phyloP scores from a whole-genome alignment of 768 basidiomycete species.

The Leccinum broughii region DNA sequence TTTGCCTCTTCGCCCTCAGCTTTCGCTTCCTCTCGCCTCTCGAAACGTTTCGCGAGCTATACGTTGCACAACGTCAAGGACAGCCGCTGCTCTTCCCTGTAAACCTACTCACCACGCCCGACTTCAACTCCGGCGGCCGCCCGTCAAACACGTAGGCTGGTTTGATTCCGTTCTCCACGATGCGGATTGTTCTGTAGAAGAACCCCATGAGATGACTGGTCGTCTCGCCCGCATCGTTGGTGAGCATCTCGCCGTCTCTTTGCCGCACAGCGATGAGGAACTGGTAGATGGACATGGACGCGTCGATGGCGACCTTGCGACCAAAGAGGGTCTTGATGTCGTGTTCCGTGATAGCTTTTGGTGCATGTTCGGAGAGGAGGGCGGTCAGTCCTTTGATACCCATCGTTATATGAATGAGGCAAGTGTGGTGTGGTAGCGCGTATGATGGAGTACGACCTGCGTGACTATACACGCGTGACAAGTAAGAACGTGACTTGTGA shows the following conservation, averaged over 20 bases:
- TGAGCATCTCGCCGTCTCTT: conserved; percentile 94
- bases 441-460: background rate
- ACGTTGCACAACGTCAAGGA: conserved; percentile 2
- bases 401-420: conserved; percentile 42
- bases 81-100: too few relatives aligned
- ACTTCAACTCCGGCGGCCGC: conserved; percentile 96
- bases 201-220: conserved; percentile 99
- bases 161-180: conserved; percentile 98
- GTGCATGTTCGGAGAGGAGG: conserved; percentile 87
- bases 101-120: conserved; percentile 78
- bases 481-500: conserved; percentile 13
- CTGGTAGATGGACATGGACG: conserved; percentile 96
- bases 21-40: conserved; percentile 87
- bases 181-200: conserved; percentile 96
- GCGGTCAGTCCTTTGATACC: conserved; percentile 96
- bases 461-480: conserved; percentile 23
- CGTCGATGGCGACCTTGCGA: conserved; percentile 97
- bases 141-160: conserved; percentile 98
- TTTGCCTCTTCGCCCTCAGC: conserved; percentile 96
- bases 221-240: conserved; percentile 96
- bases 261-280: conserved; percentile 98
- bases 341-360: conserved; percentile 81
- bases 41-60: conserved; percentile 96
- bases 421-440: background rate
- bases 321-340: conserved; percentile 98